Evolutionary conservation across 228 moss, liverwort and hornwort genomes (phyloP).

Genomic region (Sphagnum fallax): DNA sequence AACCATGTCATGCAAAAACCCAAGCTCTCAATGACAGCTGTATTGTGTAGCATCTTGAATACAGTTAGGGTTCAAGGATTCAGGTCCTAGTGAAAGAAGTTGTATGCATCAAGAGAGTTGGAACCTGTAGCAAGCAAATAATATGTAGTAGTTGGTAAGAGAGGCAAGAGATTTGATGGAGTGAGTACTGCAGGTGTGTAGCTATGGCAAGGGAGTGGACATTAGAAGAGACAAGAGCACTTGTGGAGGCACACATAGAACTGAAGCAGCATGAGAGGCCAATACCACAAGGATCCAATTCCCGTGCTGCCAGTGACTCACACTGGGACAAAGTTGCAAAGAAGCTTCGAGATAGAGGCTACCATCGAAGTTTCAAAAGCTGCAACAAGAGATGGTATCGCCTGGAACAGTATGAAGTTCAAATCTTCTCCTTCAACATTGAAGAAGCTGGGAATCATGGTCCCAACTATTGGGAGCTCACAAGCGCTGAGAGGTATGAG

Average conservation of each 20-base stretch:
- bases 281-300: neutral
- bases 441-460: slow-evolving; percentile 18
- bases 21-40: no score
- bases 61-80: no score
- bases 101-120: no score
- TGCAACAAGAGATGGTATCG: slow-evolving; percentile 56
- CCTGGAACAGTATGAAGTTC: slow-evolving; percentile 37
- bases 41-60: no score
- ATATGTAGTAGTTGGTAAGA: neutral
- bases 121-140: no score
- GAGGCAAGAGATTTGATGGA: neutral
- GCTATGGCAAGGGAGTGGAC: slow-evolving; percentile 53
- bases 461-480: slow-evolving; percentile 46
- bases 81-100: no score
- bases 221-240: slow-evolving; percentile 27
- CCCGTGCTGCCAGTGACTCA: slow-evolving; percentile 26
- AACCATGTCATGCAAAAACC: no score
- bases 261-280: slow-evolving; percentile 30
- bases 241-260: slow-evolving; percentile 36
- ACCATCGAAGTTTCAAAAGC: slow-evolving; percentile 31
- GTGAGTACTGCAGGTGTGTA: neutral
- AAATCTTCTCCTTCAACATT: slow-evolving; percentile 47
- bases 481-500: slow-evolving; percentile 16
- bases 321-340: slow-evolving; percentile 48
- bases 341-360: slow-evolving; percentile 26